phyloP scores from a whole-genome alignment of 345 rosid genomes.

The Heritiera littoralis region DNA sequence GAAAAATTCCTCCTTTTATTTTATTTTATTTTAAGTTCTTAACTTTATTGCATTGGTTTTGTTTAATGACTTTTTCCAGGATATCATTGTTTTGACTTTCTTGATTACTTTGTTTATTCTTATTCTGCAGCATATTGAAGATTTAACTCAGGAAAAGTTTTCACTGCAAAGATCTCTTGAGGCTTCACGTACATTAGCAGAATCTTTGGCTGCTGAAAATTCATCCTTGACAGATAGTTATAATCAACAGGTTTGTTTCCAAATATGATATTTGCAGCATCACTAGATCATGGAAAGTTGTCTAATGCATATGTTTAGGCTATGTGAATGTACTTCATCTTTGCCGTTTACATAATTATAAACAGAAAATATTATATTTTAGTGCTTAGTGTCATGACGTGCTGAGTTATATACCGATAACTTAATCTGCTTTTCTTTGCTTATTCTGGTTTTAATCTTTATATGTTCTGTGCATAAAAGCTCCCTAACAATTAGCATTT shows the following conservation, averaged over 20 bases:
- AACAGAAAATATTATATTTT: background rate
- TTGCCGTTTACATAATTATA: background rate
- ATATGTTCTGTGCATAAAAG: background rate
- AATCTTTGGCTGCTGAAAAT: constrained; percentile 96
- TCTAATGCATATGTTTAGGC: background rate
- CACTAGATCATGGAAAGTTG: background rate
- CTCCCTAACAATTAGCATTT: background rate
- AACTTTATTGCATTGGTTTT: background rate
- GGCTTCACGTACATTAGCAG: constrained; percentile 85
- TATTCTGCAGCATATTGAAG: constrained; percentile 87
- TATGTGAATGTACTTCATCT: background rate
- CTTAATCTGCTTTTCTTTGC: background rate
- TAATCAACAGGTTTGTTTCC: constrained; percentile 79
- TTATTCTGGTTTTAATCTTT: background rate
- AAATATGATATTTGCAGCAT: constrained; percentile 12
- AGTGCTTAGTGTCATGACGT: background rate
- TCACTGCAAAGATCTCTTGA: constrained; percentile 96
- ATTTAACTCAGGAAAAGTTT: constrained; percentile 94
- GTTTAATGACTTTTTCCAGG: background rate
- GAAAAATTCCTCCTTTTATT: background rate
- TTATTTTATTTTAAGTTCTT: background rate
- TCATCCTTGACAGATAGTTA: constrained; percentile 88
- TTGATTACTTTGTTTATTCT: background rate
- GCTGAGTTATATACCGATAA: background rate
- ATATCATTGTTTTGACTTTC: constrained; percentile 10